Evolutionary conservation across 1,139 yeast genomes (phyloP).

Genomic region (Fermentozyma sake): DNA sequence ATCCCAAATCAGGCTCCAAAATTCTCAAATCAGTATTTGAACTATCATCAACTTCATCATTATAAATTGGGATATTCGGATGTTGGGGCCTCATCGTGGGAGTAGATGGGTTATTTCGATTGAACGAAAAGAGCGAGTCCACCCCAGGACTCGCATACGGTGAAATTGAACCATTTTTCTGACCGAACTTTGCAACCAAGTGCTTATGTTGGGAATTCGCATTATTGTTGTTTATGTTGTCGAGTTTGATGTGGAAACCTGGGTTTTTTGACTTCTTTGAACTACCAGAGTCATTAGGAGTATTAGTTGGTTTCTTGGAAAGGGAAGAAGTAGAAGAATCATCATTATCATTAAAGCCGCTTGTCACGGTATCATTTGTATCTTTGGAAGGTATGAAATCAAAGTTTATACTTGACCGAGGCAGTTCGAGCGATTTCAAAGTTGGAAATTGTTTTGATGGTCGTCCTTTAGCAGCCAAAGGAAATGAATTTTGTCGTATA

Average conservation of each 20-base stretch:
- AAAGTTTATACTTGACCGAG: too few species aligned
- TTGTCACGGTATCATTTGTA: too few species aligned
- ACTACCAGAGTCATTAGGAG: neutral
- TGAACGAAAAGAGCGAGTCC: slow-evolving; percentile 6
- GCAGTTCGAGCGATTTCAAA: neutral
- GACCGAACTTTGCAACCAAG: too few species aligned
- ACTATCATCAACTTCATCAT: slow-evolving; percentile 6
- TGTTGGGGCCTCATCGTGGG: neutral
- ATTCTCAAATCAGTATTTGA: slow-evolving; percentile 9
- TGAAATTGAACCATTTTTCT: too few species aligned
- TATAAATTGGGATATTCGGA: slow-evolving; percentile 3
- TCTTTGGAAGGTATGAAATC: too few species aligned
- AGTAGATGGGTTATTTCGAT: neutral
- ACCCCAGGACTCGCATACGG: too few species aligned
- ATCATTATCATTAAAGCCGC: too few species aligned
- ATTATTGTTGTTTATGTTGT: slow-evolving; percentile 7
- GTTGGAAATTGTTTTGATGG: slow-evolving; percentile 1
- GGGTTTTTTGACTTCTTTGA: slow-evolving; percentile 9
- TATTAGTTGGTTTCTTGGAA: too few species aligned
- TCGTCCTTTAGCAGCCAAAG: slow-evolving; percentile 2
- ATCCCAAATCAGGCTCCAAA: slow-evolving; percentile 18
- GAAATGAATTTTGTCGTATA: slow-evolving; percentile 10
- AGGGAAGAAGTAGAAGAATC: too few species aligned
- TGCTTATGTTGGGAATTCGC: too few species aligned
- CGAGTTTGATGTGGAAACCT: slow-evolving; percentile 11